Evolutionary conservation across 495 filamentous ascomycete species (phyloP), one percentile per base, ranked within the genome.

Genomic region (Evernia prunastri): DNA sequence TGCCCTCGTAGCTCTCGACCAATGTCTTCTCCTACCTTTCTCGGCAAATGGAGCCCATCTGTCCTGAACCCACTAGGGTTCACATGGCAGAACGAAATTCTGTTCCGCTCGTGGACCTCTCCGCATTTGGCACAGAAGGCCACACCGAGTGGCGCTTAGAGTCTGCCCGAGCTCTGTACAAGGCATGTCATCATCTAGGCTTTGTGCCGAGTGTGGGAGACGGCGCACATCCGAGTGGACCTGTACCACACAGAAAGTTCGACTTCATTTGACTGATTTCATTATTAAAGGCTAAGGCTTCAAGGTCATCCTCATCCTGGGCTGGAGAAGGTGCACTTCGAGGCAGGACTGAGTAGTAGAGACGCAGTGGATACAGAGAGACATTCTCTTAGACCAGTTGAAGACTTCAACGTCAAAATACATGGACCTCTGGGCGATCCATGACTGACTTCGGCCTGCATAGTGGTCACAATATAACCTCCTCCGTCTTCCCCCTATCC

Each of bases 401-500:
- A 39, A 56, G 60, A 63, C 60, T 63, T 61, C 45, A 58, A 86
- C 18, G 58, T 60, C 0, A 31, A n/a, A 33, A n/a, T 35, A 27
- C 12, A 25, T 60, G 15, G 27, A n/a, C 29, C 13, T 39, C 10
- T 27, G 18, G 17, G 29, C 0, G 39, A 25, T 10, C 4, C 3
- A 12, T 43, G 18, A 43, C 18, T 47, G n/a, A 42, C 39, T 61
- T 79, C 17, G 70, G 70, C 23, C 80, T 80, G 57, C 83, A 84
- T 66, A 81, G 77, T 10, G 82, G 81, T 6, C 72, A 80, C 63
- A 80, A 82, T 59, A 82, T 59, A 82, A 83, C 59, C 85, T 88
- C 68, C 74, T 87, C 3, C 79, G 87, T 4, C 68, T 89, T 15
- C 74, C 88, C 11, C 84, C 66, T 88, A 89, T 63, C 83, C 86